Conservation (phyloP, 2,329 filamentous ascomycete genomes). For the Penicillium sp. region DNA sequence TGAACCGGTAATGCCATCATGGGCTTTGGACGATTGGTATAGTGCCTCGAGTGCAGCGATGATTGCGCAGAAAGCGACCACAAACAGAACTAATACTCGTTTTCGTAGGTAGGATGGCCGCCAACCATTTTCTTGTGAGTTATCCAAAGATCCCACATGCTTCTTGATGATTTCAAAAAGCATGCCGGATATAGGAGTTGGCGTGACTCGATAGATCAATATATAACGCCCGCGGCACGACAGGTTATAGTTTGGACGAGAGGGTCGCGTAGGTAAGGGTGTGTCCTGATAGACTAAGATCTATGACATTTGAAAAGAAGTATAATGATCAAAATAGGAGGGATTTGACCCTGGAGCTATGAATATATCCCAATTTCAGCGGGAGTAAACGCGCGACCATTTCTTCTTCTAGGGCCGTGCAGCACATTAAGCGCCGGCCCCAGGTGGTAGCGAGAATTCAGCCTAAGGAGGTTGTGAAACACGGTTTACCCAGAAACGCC, state of each 20-base stretch:
- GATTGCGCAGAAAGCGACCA: conserved; percentile 12
- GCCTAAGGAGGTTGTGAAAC: conserved; percentile 4
- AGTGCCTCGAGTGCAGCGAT: conserved; percentile 16
- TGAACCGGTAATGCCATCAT: conserved; percentile 15
- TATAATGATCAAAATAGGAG: background rate
- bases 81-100: conserved; percentile 14
- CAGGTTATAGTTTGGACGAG: background rate
- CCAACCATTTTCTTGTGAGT: conserved; percentile 9
- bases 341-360: background rate
- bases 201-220: background rate
- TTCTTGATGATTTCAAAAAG: background rate
- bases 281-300: background rate
- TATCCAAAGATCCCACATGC: background rate
- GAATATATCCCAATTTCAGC: background rate
- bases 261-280: background rate
- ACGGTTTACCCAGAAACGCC: background rate
- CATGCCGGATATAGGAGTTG: background rate
- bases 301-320: background rate
- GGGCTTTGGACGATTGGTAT: conserved; percentile 12
- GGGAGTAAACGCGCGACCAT: background rate
- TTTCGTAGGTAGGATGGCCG: conserved; percentile 18
- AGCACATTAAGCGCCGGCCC: conserved; percentile 11
- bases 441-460: background rate
- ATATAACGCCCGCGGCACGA: background rate
- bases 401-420: background rate